phyloP scores from a whole-genome alignment of 2,329 filamentous ascomycete species.

The Sordariomycetes sp. region DNA sequence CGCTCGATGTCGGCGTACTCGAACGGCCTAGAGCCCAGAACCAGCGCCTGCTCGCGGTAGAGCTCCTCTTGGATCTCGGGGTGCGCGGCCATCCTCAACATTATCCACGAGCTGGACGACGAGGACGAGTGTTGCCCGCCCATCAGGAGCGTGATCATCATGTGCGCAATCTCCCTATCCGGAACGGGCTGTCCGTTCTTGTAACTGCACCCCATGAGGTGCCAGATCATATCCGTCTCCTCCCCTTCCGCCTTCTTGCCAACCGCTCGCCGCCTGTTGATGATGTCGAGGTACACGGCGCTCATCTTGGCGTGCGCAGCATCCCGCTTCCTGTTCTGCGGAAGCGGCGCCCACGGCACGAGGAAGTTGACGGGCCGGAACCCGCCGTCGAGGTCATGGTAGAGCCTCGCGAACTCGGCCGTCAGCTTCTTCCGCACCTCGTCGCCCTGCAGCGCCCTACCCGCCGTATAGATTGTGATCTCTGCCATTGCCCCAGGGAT shows the following conservation, averaged over 20 bases:
- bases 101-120: conserved; percentile 64
- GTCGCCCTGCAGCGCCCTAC: conserved; percentile 59
- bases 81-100: conserved; percentile 57
- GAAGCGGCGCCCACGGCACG: conserved; percentile 65
- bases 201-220: conserved; percentile 65
- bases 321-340: conserved; percentile 62
- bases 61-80: conserved; percentile 60
- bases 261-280: conserved; percentile 44
- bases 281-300: conserved; percentile 57
- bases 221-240: conserved; percentile 61
- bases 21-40: conserved; percentile 39
- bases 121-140: conserved; percentile 73
- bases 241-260: conserved; percentile 28
- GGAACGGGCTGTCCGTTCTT: conserved; percentile 57
- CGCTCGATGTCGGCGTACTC: conserved; percentile 45
- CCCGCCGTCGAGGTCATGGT: conserved; percentile 69
- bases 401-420: conserved; percentile 59
- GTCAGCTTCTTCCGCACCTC: conserved; percentile 63
- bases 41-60: conserved; percentile 48
- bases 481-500: conserved; percentile 57
- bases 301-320: conserved; percentile 58
- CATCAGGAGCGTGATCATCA: conserved; percentile 82
- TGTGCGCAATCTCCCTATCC: conserved; percentile 66
- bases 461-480: conserved; percentile 73
- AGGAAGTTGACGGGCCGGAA: conserved; percentile 75